phyloP scores from a whole-genome alignment of 805 yeast species.

The Pichia cephalocereana region DNA sequence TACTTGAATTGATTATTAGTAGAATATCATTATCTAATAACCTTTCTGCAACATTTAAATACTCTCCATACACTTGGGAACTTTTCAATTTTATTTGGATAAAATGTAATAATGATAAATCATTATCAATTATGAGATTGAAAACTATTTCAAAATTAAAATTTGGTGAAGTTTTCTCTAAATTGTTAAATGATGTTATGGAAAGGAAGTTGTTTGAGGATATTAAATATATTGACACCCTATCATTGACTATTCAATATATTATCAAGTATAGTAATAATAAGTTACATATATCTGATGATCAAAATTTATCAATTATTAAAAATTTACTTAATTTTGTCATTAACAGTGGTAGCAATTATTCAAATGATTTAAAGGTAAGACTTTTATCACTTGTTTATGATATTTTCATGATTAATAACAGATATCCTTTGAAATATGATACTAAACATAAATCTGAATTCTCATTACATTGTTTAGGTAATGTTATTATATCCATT shows the following conservation, averaged over 20 bases:
- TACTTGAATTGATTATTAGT: slow-evolving; percentile 52
- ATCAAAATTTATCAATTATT: slow-evolving; percentile 18
- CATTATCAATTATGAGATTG: slow-evolving; percentile 28
- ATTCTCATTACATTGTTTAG: slow-evolving; percentile 20
- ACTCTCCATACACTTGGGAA: slow-evolving; percentile 38
- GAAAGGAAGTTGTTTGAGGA: slow-evolving; percentile 15
- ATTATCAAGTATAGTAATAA: slow-evolving; percentile 7
- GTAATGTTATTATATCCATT: slow-evolving; percentile 12
- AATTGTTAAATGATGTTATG: slow-evolving; percentile 17
- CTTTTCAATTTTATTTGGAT: slow-evolving; percentile 31
- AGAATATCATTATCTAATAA: slow-evolving; percentile 43
- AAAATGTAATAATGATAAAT: slow-evolving; percentile 8
- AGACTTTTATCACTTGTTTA: slow-evolving; percentile 5
- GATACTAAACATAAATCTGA: slow-evolving; percentile 19
- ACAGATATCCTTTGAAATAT: slow-evolving; percentile 17
- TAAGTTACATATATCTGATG: slow-evolving; percentile 16
- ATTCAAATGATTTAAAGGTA: background rate
- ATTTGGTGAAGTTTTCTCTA: slow-evolving; percentile 28
- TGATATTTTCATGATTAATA: slow-evolving; percentile 17
- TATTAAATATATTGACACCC: slow-evolving; percentile 14
- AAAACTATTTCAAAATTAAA: slow-evolving; percentile 33
- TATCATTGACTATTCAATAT: slow-evolving; percentile 12
- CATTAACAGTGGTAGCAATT: background rate
- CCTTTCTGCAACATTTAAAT: slow-evolving; percentile 31
- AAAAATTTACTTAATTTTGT: slow-evolving; percentile 9